Conservation (phyloP, 345 rosid species). For the Pistacia vera region DNA sequence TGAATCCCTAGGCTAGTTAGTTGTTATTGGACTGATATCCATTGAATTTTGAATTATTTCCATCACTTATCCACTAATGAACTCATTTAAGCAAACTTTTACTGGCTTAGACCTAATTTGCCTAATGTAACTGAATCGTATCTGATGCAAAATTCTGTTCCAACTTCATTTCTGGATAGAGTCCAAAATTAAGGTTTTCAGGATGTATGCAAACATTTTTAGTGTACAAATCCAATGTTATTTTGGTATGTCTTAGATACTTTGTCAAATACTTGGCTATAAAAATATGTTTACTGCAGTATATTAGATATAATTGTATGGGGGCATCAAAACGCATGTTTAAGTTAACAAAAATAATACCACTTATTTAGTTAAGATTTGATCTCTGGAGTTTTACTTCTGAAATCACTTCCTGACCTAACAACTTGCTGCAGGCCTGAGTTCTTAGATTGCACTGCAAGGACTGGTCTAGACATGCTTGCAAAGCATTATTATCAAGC, state of each 20-base stretch:
- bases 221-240: background rate
- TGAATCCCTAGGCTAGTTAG: background rate
- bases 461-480: constrained; percentile 94
- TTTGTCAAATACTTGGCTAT: background rate
- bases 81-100: background rate
- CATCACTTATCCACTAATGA: background rate
- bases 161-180: background rate
- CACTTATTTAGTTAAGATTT: background rate
- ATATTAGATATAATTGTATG: background rate
- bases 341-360: background rate
- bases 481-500: constrained; percentile 96
- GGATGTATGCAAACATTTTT: constrained; percentile 8
- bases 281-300: background rate
- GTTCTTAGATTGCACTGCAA: constrained; percentile 92
- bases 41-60: background rate
- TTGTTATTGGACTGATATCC: background rate
- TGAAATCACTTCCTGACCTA: background rate
- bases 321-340: background rate
- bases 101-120: background rate
- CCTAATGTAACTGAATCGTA: background rate
- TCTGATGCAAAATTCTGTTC: background rate
- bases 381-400: background rate
- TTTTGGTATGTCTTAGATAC: background rate
- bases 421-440: constrained; percentile 70
- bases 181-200: background rate